Evolutionary conservation across 208 protist genomes (phyloP).

Genomic region (Angomonas ambiguus): DNA sequence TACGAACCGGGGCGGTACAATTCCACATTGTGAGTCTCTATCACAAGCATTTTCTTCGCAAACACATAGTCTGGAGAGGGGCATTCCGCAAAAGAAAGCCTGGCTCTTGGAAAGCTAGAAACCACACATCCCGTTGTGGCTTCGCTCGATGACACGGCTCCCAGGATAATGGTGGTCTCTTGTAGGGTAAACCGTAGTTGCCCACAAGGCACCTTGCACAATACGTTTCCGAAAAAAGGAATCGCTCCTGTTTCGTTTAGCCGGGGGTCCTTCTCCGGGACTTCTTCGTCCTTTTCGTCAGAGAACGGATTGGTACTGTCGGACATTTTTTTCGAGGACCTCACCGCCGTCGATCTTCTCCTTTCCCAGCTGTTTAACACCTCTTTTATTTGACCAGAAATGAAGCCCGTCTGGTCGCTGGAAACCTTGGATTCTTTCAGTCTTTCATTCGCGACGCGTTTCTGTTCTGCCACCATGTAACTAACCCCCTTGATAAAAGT

Average conservation of each 20-base stretch:
- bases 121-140: constrained; percentile 56
- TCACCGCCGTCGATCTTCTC: background rate
- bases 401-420: background rate
- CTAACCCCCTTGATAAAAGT: constrained; percentile 51
- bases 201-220: constrained; percentile 65
- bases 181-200: constrained; percentile 47
- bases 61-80: constrained; percentile 49
- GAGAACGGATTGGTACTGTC: background rate
- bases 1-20: constrained; percentile 54
- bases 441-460: constrained; percentile 25
- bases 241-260: constrained; percentile 13
- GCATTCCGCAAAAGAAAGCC: constrained; percentile 73
- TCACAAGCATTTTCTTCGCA: constrained; percentile 63
- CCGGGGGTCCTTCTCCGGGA: background rate
- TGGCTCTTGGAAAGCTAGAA: constrained; percentile 39
- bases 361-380: constrained; percentile 1
- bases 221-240: constrained; percentile 62
- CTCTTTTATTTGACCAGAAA: background rate
- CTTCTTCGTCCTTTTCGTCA: constrained; percentile 6
- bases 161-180: constrained; percentile 59
- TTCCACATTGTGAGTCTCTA: constrained; percentile 74
- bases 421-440: constrained; percentile 13
- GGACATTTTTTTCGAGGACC: constrained; percentile 6
- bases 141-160: constrained; percentile 39
- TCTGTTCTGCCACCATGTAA: constrained; percentile 46